Evolutionary conservation across 768 basidiomycete genomes (phyloP).

Genomic region (Trametes cubensis): DNA sequence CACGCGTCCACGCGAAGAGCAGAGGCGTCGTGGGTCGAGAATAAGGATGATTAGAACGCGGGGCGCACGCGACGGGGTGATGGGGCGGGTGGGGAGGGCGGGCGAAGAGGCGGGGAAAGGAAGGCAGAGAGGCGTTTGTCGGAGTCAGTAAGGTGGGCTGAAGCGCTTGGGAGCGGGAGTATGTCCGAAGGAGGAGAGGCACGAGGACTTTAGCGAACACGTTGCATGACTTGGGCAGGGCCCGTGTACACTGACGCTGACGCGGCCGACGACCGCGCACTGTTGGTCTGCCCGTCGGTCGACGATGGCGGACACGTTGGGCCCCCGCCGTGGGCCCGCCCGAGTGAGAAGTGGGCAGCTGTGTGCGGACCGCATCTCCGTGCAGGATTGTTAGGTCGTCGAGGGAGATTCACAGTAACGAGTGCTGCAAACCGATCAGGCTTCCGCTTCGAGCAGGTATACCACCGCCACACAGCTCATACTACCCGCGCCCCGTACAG

Average conservation of each 20-base stretch:
- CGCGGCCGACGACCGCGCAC: neutral
- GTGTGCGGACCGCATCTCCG: neutral
- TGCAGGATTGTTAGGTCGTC: neutral
- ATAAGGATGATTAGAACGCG: neutral
- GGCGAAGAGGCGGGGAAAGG: neutral
- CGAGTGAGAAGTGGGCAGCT: neutral
- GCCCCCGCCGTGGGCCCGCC: neutral
- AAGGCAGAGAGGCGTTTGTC: slow-evolving; percentile 3
- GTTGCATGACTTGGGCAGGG: slow-evolving; percentile 22
- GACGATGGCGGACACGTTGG: neutral
- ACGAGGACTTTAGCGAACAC: slow-evolving; percentile 20
- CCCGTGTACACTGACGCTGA: slow-evolving; percentile 10
- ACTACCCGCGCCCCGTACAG: slow-evolving; percentile 19
- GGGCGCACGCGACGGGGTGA: neutral
- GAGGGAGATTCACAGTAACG: neutral
- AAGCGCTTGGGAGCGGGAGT: slow-evolving; percentile 16
- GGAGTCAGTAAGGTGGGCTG: neutral
- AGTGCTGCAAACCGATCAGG: neutral
- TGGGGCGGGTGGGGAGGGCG: neutral
- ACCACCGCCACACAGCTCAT: slow-evolving; percentile 20
- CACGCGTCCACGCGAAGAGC: neutral
- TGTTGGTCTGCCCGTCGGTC: neutral
- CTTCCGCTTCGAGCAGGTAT: slow-evolving; percentile 11
- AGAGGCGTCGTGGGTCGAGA: neutral
- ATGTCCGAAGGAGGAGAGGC: slow-evolving; percentile 15